Evolutionary conservation across 441 rosid genomes (phyloP).

Genomic region (Daphne laureola): DNA sequence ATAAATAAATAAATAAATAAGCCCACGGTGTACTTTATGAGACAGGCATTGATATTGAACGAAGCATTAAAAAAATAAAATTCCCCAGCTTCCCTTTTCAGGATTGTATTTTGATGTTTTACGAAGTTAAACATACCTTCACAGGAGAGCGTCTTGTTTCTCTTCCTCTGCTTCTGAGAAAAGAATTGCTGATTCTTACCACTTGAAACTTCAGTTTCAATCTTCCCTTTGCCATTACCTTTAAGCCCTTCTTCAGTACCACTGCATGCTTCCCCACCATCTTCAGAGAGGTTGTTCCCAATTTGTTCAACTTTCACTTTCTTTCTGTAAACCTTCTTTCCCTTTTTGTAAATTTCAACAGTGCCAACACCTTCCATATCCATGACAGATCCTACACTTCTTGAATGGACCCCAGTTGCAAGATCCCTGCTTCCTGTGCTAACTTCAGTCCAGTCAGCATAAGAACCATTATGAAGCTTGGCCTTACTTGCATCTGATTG

Average conservation of each 20-base stretch:
- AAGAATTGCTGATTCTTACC: slow-evolving; percentile 32
- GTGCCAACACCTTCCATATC: slow-evolving; percentile 60
- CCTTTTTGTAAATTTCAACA: slow-evolving; percentile 48
- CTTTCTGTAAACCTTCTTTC: slow-evolving; percentile 43
- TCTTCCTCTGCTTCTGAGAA: slow-evolving; percentile 36
- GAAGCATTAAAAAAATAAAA: too few relatives aligned
- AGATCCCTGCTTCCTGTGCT: slow-evolving; percentile 31
- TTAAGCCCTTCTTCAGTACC: slow-evolving; percentile 58
- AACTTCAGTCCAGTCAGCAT: slow-evolving; percentile 36
- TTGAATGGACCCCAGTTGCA: slow-evolving; percentile 30
- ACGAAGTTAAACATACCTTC: slow-evolving; percentile 34
- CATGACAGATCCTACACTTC: slow-evolving; percentile 33
- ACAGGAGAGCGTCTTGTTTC: slow-evolving; percentile 42
- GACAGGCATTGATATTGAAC: too few relatives aligned
- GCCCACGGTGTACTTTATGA: too few relatives aligned
- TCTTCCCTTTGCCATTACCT: slow-evolving; percentile 32
- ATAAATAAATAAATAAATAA: slow-evolving; percentile 1
- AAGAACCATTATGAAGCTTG: slow-evolving; percentile 34
- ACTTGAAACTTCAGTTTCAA: slow-evolving; percentile 34
- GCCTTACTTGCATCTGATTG: slow-evolving; percentile 34
- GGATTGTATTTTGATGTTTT: too few relatives aligned
- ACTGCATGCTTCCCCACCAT: slow-evolving; percentile 75
- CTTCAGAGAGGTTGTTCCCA: slow-evolving; percentile 47
- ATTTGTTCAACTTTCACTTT: slow-evolving; percentile 47
- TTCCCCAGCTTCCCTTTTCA: too few relatives aligned